Evolutionary conservation across 2,329 filamentous ascomycete genomes (phyloP), one percentile per base, ranked within the genome.

Genomic region (Pleomassaria siparia): DNA sequence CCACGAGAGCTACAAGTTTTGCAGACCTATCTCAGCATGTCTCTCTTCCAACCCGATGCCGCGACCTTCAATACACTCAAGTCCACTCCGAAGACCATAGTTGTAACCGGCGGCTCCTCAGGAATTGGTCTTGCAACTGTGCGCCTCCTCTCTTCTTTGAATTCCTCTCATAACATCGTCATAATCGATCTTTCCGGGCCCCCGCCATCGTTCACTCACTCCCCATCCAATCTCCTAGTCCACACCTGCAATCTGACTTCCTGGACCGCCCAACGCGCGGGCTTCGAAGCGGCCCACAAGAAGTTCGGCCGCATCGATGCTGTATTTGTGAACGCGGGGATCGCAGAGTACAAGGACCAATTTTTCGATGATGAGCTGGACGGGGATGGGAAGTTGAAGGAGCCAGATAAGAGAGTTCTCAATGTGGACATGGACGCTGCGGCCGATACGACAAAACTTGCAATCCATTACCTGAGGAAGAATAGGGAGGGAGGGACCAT

Each of bases 281-380:
- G 70, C 13, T 79, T 79, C 55, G 68, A 71, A 49, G 60, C 60
- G 6, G 73, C 70, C 2, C 57, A 73, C 43, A 42, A 59, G 6
- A 70, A 70, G 22, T 78, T 78, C 58, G 71, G 72, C 6, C 62
- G 66, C 9, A 73, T 79, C 33, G 74, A 76, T 44, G 64, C 63
- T 30, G 75, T 79, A 12, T 79, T 76, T 52, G 73, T 78, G 39
- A 79, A 79, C 43, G 76, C 76, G 4, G 76, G 76, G 0, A 73
- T 79, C 20, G 68, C 73, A 22, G 76, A 79, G 51, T 68, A 74
- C 40, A 66, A 67, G 32, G 76, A 79, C 39, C 75, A 78, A 51
- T 77, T 79, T 60, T 79, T 78, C 66, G 72, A 67, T 4, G 74
- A 77, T 42, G 65, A 72, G 8, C 41, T 74, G 4, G 75, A 78